phyloP scores from a whole-genome alignment of 2,329 filamentous ascomycete genomes.

The Alternaria triticimaculans region DNA sequence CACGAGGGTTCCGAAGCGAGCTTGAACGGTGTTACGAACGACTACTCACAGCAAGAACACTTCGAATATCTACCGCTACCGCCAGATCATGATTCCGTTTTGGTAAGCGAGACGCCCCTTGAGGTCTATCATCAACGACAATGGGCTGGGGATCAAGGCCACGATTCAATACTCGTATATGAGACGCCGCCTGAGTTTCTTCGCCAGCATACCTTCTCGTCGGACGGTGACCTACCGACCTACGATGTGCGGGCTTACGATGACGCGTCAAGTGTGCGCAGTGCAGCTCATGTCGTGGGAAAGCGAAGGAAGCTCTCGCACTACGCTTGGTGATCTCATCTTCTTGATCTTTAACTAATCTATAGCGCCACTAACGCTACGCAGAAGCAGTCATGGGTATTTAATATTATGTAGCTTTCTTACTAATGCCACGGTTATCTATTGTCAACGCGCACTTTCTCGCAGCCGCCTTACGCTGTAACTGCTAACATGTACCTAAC shows the following conservation, averaged over 20 bases:
- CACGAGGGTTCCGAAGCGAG: background rate
- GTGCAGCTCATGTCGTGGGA: background rate
- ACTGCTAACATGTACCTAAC: no score
- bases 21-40: background rate
- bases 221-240: background rate
- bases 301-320: background rate
- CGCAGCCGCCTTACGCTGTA: no score
- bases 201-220: background rate
- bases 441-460: no score
- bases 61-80: background rate
- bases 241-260: background rate
- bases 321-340: background rate
- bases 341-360: slow-evolving; percentile 1
- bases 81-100: background rate
- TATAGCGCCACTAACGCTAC: background rate
- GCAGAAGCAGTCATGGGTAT: no score
- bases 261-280: background rate
- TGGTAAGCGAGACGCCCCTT: slow-evolving; percentile 6
- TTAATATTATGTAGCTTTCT: no score
- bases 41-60: slow-evolving; percentile 3
- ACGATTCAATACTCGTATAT: slow-evolving; percentile 9
- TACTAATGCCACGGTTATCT: no score
- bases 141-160: background rate
- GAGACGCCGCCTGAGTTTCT: slow-evolving; percentile 15
- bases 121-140: background rate